Evolutionary conservation across 2,329 filamentous ascomycete genomes (phyloP), one percentile per base, ranked within the genome.

Genomic region (Fusarium floridanum): DNA sequence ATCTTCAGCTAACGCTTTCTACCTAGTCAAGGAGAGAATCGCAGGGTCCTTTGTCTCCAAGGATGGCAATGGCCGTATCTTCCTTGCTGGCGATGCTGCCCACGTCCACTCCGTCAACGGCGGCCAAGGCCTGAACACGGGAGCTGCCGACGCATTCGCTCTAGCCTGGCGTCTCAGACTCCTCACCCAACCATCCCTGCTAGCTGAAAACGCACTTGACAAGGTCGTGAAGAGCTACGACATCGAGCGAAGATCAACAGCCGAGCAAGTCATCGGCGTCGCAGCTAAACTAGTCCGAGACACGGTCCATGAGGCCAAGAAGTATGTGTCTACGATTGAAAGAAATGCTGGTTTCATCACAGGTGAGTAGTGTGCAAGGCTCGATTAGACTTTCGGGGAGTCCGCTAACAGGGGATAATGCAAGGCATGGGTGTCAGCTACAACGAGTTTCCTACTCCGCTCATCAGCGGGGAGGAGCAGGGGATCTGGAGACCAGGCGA

Each of bases 61-160:
- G 17, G 77, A 81, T 41, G 84, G 85, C 10, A 72, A 77, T 6
- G 87, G 86, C 5, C 83, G 86, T 10, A 82, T 88, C 6, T 84
- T 90, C 53, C 80, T 91, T 0, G 88, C 86, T 8, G 89, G 89
- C 4, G 89, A 91, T 65, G 88, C 88, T 0, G 88, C 87, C 1
- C 89, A 91, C 64, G 88, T 88, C 4, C 88, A 90, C 67, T 88
- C 84, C 1, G 87, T 88, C 39, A 87, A 88, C 10, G 89, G 88
- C 0, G 89, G 88, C 0, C 88, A 90, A 71, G 89, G 89, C 0
- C 84, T 91, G 74, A 91, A 91, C 73, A 90, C 88, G 0, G 89
- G 89, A 5, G 84, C 90, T 36, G 85, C 87, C 7, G 89, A 91
- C 76, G 87, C 88, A 0, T 86, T 89, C 32, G 88, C 86, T 50